phyloP scores from a whole-genome alignment of 2,329 filamentous ascomycete species.

The Phaeoacremonium minimum region DNA sequence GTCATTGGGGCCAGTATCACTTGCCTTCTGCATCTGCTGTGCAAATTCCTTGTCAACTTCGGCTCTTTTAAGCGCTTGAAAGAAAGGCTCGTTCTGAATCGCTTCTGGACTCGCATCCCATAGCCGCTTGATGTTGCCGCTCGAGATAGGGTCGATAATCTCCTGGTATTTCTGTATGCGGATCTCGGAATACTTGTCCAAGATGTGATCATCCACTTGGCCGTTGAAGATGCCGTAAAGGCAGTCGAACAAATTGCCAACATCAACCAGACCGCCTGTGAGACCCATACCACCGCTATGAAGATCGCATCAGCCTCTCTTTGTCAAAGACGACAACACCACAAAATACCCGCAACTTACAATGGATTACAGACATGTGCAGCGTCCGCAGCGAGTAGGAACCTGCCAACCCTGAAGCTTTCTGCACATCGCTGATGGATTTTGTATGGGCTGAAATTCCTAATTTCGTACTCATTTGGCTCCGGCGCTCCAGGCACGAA shows the following conservation, averaged over 20 bases:
- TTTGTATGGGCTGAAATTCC: constrained; percentile 42
- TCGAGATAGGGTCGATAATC: constrained; percentile 11
- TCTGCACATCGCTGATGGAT: constrained; percentile 45
- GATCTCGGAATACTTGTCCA: constrained; percentile 34
- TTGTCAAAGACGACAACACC: too few relatives aligned
- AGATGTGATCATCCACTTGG: constrained; percentile 28
- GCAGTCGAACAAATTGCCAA: constrained; percentile 40
- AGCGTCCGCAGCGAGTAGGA: constrained; percentile 46
- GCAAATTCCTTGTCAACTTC: constrained; percentile 8
- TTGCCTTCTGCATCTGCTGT: constrained; percentile 8
- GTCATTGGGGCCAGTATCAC: background rate
- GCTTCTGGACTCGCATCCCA: constrained; percentile 9
- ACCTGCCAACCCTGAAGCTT: constrained; percentile 39
- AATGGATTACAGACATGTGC: constrained; percentile 50
- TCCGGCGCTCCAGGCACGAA: constrained; percentile 47
- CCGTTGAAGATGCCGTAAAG: constrained; percentile 32
- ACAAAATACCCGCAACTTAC: too few relatives aligned
- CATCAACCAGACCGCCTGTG: constrained; percentile 42
- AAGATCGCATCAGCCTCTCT: too few relatives aligned
- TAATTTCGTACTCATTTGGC: constrained; percentile 40
- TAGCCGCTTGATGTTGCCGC: constrained; percentile 10
- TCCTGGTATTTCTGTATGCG: constrained; percentile 26
- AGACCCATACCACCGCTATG: constrained; percentile 37
- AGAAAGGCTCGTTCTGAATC: constrained; percentile 17
- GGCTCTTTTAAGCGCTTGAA: constrained; percentile 12